Base-by-base conservation (phyloP, 305 asterid genomes). In the Lippia alba region DNA sequence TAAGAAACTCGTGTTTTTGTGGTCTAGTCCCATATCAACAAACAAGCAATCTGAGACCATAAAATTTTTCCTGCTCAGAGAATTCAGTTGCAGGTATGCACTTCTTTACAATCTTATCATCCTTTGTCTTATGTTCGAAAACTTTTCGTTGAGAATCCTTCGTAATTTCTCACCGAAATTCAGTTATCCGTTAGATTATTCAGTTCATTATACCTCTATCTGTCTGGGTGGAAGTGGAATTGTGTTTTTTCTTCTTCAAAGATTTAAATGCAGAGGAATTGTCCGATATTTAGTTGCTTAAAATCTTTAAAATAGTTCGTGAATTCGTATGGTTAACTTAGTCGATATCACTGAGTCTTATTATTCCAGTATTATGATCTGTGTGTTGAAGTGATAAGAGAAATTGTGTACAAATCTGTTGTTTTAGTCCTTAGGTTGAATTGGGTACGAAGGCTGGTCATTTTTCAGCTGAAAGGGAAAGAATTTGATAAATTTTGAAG, bases 71-170 rank as follows among this genome's bases (percentile, higher is more conserved):
- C 12, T 8, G 48, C 49, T 49, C 17, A 6, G 34, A n/a, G 34
- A 32, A 32, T 41, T 40, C 60, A 65, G 36, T 17, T 32, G 6
- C 24, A 56, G 72, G 72, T 70, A 63, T 71, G 51, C 39, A 45
- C 2, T 18, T 44, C 40, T 66, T 54, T 20, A n/a, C 34, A 16
- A 18, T 24, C 45, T 6, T 1, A 19, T 12, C 30, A 63, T 45
- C 40, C 56, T 45, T 60, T 34, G 8, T 39, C 49, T 34, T 40
- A 10, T 17, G 51, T 34, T 12, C 3, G 2, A 1, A 16, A n/a
- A n/a, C n/a, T n/a, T n/a, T 16, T 44, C 10, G 15, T 4, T 24
- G 30, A 24, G 30, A 24, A 24, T 24, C 30, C 30, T 24, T 24
- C 3, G 30, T 24, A 24, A 24, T 24, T 24, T 24, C 46, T 6